A percentile compares a stretch with the other conserved stretches of the same genome.
Conservation (phyloP, 2,329 filamentous ascomycete species). For the Apiospora marii region DNA sequence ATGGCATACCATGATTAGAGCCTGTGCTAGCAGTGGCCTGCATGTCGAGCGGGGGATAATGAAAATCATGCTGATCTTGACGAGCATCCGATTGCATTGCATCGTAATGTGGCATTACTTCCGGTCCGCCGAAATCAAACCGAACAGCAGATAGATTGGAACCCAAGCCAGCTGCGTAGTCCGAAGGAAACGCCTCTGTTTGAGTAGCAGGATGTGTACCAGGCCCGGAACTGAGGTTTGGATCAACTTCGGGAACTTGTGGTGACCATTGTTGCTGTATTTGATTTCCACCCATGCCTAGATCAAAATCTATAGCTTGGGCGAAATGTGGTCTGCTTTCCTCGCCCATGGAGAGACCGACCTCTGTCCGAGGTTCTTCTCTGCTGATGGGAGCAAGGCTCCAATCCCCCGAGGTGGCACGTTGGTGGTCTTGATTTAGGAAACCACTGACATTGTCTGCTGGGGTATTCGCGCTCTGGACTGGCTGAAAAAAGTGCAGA, state of each 20-base stretch:
- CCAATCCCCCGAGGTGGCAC: conserved; percentile 18
- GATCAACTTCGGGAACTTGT: neutral
- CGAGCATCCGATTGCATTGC: neutral
- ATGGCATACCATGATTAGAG: neutral
- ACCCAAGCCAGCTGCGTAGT: neutral
- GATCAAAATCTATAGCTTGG: neutral
- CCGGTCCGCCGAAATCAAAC: conserved; percentile 18
- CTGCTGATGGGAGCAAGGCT: neutral
- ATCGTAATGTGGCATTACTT: neutral
- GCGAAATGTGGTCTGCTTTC: neutral
- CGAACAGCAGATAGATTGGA: conserved; percentile 21
- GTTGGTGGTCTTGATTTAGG: conserved; percentile 26
- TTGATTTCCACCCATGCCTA: neutral
- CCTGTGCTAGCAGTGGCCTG: neutral
- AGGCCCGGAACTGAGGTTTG: neutral
- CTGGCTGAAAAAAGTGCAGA: neutral
- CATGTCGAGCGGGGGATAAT: neutral
- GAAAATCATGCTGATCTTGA: neutral
- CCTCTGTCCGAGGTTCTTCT: neutral
- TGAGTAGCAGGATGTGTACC: neutral
- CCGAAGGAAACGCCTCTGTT: neutral
- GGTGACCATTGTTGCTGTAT: conserved; percentile 1
- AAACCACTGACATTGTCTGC: neutral
- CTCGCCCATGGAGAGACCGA: neutral
- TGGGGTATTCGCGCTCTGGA: neutral